phyloP scores from a whole-genome alignment of 345 rosid genomes.

The Rubroshorea leprosula region DNA sequence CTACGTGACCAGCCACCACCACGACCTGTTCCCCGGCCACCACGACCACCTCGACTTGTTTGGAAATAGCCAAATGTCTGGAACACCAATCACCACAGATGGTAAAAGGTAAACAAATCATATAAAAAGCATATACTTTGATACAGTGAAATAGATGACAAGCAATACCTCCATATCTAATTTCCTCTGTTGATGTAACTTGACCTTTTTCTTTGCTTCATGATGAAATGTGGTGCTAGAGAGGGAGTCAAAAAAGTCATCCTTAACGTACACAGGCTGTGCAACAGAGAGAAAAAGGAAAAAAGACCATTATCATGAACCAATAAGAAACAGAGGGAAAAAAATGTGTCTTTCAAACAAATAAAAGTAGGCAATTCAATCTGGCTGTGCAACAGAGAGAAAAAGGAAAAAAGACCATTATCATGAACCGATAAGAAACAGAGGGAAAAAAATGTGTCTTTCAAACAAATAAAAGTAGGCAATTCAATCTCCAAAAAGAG shows the following conservation, averaged over 20 bases:
- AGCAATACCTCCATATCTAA: conserved; percentile 26
- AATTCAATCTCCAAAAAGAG: background rate
- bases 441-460: background rate
- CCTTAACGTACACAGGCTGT: conserved; percentile 35
- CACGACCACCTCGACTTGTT: conserved; percentile 13
- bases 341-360: background rate
- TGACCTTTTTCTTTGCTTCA: conserved; percentile 13
- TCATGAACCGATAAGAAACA: background rate
- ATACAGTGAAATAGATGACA: background rate
- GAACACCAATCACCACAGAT: conserved; percentile 1
- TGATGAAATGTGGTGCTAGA: conserved; percentile 18
- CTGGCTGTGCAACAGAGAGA: conserved; percentile 17
- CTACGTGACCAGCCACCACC: conserved; percentile 18
- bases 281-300: background rate
- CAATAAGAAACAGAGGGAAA: background rate
- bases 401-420: background rate
- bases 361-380: background rate
- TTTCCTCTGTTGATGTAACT: conserved; percentile 24
- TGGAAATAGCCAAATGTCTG: conserved; percentile 26
- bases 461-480: background rate
- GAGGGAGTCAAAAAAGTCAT: conserved; percentile 37
- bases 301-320: background rate
- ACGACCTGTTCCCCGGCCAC: conserved; percentile 14
- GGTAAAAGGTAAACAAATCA: background rate
- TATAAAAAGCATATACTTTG: background rate